phyloP scores from a whole-genome alignment of 2,329 filamentous ascomycete species.

The Elsinoe perseae region DNA sequence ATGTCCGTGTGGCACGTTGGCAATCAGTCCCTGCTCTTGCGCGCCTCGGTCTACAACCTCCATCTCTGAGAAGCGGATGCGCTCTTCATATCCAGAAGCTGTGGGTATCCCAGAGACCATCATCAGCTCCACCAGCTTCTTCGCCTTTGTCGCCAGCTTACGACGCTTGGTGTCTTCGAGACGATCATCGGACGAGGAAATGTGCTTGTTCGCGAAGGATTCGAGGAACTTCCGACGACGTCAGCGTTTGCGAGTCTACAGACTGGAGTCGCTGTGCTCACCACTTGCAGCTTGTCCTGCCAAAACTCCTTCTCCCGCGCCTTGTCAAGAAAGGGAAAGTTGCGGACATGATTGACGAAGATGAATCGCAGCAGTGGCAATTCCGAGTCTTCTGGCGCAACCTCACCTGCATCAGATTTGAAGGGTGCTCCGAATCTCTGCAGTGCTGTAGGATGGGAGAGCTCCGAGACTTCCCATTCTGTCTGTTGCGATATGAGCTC shows the following conservation, averaged over 20 bases:
- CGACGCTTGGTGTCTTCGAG: slow-evolving; percentile 91
- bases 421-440: slow-evolving; percentile 95
- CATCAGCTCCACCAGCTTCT: slow-evolving; percentile 97
- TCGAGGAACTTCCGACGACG: slow-evolving; percentile 68
- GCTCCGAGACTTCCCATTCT: slow-evolving; percentile 79
- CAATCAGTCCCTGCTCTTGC: slow-evolving; percentile 79
- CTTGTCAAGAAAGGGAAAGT: slow-evolving; percentile 95
- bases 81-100: slow-evolving; percentile 92
- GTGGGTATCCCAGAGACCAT: slow-evolving; percentile 97
- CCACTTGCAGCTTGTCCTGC: slow-evolving; percentile 94
- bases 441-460: slow-evolving; percentile 89
- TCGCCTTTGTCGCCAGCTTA: slow-evolving; percentile 85
- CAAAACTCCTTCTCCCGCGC: slow-evolving; percentile 98
- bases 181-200: slow-evolving; percentile 92
- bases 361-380: slow-evolving; percentile 91
- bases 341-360: slow-evolving; percentile 94
- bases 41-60: slow-evolving; percentile 92
- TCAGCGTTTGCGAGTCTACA: not conserved
- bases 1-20: slow-evolving; percentile 83
- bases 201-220: slow-evolving; percentile 93
- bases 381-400: slow-evolving; percentile 87
- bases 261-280: slow-evolving; percentile 42
- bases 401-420: slow-evolving; percentile 82
- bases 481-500: slow-evolving; percentile 90
- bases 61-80: slow-evolving; percentile 92